Conservation (phyloP, 176 grass and related monocot genomes). For the Oryza glaberrima region DNA sequence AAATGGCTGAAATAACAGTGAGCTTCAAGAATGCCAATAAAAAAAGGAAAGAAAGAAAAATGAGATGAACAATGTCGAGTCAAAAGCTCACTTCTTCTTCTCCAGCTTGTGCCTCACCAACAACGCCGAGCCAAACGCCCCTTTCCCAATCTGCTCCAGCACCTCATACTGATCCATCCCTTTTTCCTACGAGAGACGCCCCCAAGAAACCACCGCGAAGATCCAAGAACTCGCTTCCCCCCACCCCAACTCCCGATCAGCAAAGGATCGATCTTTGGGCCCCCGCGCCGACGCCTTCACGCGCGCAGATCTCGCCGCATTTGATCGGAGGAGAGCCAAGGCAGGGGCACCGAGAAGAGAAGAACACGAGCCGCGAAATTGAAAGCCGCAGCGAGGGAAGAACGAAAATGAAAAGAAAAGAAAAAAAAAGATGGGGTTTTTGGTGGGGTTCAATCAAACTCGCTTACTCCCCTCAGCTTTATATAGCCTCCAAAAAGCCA, state of each 20-base stretch:
- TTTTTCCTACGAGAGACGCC: no score
- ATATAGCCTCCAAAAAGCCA: conserved; percentile 45
- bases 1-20: conserved; percentile 22
- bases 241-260: not conserved
- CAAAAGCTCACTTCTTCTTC: conserved; percentile 81
- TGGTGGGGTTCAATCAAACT: conserved; percentile 42
- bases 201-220: conserved; percentile 4
- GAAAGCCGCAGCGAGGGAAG: conserved; percentile 32
- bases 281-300: conserved; percentile 30
- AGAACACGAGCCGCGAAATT: not conserved
- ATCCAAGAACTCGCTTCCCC: conserved; percentile 5
- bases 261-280: not conserved
- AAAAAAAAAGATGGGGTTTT: conserved; percentile 31
- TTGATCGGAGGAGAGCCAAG: not conserved
- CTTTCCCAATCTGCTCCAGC: conserved; percentile 97
- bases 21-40: not conserved
- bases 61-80: not conserved
- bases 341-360: not conserved
- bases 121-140: conserved; percentile 89
- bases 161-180: conserved; percentile 96
- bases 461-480: conserved; percentile 32
- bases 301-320: conserved; percentile 58
- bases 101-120: conserved; percentile 93
- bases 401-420: not conserved
- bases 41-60: conserved; percentile 10